Base-by-base conservation (phyloP, 225 moss, liverwort and hornwort species). In the Pseudisothecium myosuroides region DNA sequence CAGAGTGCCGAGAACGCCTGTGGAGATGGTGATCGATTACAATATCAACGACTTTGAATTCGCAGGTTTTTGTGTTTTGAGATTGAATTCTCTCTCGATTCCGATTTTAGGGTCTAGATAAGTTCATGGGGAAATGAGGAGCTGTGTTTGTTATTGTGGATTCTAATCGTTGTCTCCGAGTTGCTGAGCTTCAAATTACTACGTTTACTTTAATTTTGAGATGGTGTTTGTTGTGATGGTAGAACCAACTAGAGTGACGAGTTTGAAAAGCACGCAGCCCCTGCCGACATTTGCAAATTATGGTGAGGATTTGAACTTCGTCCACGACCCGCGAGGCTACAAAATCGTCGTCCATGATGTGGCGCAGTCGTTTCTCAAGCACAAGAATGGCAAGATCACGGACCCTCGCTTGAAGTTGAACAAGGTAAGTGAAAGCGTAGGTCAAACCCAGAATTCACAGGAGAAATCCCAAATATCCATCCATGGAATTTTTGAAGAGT, bases 181-280 rank as follows among this genome's bases (percentile, higher is more conserved):
- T 37, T n/a, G 9, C 2, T 27, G 16, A 7, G 58, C 28, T 84
- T 71, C 43, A 55, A 72, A 9, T 56, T 58, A 58, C 56, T 71
- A 21, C 13, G 17, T 16, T 62, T 52, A 6, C 52, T 8, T 50
- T 22, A 12, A 43, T 64, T 14, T 37, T 86, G 86, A 62, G 54
- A 43, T 72, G 14, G 4, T 45, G 45, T 45, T 55, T 60, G 56
- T 54, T 76, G 69, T 47, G 52, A 54, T 76, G 37, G 52, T 89
- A 98, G 96, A 98, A 85, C 98, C 96, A 7, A 92, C 96, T 7
- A 90, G 96, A 74, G 94, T 95, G 84, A 98, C 96, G 39, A 98
- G 98, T 90, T 91, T 98, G 91, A 93, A 92, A 77, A 96, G 88
- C 87, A 95, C 96, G 37, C 94, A 96, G 73, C 96, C 98, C 55